Evolutionary conservation across 2,329 filamentous ascomycete genomes (phyloP), one percentile per base, ranked within the genome.

Genomic region (Phialophora expanda): DNA sequence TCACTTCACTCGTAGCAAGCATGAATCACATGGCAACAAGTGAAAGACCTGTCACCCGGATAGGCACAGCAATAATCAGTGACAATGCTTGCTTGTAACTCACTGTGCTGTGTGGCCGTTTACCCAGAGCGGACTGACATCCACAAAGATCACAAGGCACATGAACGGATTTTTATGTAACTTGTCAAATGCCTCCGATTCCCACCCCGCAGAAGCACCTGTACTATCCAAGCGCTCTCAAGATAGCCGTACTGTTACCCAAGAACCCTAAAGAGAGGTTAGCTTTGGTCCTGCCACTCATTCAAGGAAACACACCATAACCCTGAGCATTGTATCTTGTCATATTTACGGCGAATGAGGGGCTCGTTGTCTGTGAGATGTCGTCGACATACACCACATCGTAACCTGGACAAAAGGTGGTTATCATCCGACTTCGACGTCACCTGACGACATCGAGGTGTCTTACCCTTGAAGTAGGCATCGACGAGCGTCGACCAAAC

Each of bases 331-430:
- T 66, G 34, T 66, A 66, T 17, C 65, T 56, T 4, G 48, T 56
- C 65, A 66, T 66, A 14, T 64, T 46, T 11, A 54, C 26, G 9
- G 65, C 60, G n/a, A 17, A 66, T 9, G 41, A 17, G 11, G 75
- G 75, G 66, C 73, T 75, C 9, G 73, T 81, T 9, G 84, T 87
- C 8, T 79, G 84, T 59, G 81, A 83, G 46, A 81, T 83, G 72
- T 87, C 85, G n/a, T 79, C 79, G 14, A 87, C 69, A 71, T 86
- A 72, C 22, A 87, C 74, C 69, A 83, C 85, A 71, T 86, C 83
- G 74, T 81, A 86, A 20, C 64, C 64, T 66, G 20, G 24, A n/a
- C 34, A 20, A 56, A 26, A 20, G 7, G 14, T 6, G 4, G 17
- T 44, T 9, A 44, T 17, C 38, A 44, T n/a, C 14, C 17, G 38